Conservation (phyloP, 2,329 filamentous ascomycete genomes). For the Trichoderma atrobrunneum region DNA sequence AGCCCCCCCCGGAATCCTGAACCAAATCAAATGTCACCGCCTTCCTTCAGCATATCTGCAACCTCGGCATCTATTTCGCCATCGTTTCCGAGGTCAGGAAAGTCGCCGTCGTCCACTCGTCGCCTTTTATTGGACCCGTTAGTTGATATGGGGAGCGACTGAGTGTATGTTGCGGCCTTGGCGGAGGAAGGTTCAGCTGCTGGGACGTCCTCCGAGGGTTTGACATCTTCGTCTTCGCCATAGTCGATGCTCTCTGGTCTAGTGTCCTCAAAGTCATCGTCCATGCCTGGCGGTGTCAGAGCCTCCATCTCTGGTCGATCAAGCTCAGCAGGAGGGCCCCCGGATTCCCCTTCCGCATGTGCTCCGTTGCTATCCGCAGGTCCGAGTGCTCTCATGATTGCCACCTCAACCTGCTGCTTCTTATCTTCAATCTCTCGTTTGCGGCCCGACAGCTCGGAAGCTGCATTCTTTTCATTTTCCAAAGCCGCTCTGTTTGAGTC, state of each 20-base stretch:
- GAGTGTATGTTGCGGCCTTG: conserved; percentile 42
- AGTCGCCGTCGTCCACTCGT: conserved; percentile 50
- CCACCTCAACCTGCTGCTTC: conserved; percentile 85
- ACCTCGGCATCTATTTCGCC: conserved; percentile 58
- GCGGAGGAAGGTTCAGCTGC: conserved; percentile 31
- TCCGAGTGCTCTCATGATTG: conserved; percentile 80
- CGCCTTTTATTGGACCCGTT: conserved; percentile 58
- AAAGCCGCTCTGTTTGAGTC: conserved; percentile 69
- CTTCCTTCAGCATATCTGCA: conserved; percentile 51
- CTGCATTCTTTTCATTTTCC: conserved; percentile 64
- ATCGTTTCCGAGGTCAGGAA: conserved; percentile 53
- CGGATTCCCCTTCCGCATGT: conserved; percentile 45
- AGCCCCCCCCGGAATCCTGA: background rate
- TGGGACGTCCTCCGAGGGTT: conserved; percentile 23
- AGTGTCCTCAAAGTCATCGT: conserved; percentile 31
- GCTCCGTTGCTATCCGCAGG: conserved; percentile 54
- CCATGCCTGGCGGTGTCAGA: conserved; percentile 74
- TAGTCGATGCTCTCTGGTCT: background rate
- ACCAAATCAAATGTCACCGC: background rate
- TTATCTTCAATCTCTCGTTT: conserved; percentile 73
- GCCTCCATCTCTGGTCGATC: conserved; percentile 80
- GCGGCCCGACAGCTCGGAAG: conserved; percentile 62
- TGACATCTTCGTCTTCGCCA: conserved; percentile 21
- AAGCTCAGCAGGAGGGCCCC: conserved; percentile 54
- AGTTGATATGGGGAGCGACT: conserved; percentile 47